Evolutionary conservation across 441 rosid species (phyloP).

Genomic region (Sinapis alba): DNA sequence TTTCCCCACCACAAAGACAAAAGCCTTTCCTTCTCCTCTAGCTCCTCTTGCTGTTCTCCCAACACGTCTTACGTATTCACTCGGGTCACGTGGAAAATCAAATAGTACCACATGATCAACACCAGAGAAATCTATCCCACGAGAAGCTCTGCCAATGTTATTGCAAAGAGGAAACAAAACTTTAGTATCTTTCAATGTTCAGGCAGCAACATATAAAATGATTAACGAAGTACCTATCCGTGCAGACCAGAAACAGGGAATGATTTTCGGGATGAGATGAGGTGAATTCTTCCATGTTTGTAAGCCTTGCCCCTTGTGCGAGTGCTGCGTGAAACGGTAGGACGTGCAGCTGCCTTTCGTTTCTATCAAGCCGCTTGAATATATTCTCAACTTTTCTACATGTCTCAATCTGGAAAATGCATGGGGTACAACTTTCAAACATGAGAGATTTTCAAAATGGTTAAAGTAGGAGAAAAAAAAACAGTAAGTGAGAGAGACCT

Average conservation of each 20-base stretch:
- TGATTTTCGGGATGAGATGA: constrained; percentile 43
- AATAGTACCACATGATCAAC: constrained; percentile 91
- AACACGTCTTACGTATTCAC: constrained; percentile 92
- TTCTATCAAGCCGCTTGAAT: constrained; percentile 76
- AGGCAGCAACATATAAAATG: not conserved
- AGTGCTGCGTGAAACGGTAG: constrained; percentile 89
- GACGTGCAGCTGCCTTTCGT: constrained; percentile 53
- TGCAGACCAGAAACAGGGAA: constrained; percentile 79
- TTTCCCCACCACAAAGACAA: constrained; percentile 87
- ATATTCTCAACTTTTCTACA: constrained; percentile 94
- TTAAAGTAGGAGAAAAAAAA: not conserved
- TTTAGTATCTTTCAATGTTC: not conserved
- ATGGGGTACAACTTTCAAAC: constrained; percentile 20
- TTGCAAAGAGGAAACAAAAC: not conserved
- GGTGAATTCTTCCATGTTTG: constrained; percentile 80
- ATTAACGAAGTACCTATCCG: constrained; percentile 64
- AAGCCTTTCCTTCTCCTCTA: constrained; percentile 80
- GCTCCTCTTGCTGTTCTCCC: constrained; percentile 98
- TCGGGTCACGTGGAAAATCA: constrained; percentile 94
- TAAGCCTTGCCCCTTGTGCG: constrained; percentile 61
- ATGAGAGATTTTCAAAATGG: constrained; percentile 9
- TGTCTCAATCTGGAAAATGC: constrained; percentile 74
- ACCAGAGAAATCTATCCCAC: constrained; percentile 83
- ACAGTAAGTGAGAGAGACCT: constrained; percentile 45
- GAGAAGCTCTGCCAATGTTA: constrained; percentile 71